Evolutionary conservation across 2,329 filamentous ascomycete genomes (phyloP), one percentile per base, ranked within the genome.

Genomic region (Diaporthe vaccinii): DNA sequence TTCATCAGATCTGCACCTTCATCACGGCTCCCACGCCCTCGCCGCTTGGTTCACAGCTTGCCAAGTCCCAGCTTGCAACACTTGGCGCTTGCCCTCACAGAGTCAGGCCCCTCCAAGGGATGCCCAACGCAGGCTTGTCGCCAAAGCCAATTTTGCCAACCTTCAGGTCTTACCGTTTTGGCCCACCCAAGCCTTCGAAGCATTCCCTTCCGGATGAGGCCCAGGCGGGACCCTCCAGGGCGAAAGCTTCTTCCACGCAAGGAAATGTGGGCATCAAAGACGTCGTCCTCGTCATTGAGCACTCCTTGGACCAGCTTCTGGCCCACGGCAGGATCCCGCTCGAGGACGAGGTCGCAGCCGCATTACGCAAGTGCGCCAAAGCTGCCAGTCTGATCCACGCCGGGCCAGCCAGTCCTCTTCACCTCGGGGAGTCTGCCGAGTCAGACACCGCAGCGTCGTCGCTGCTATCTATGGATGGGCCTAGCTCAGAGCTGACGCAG

Each of bases 391-490:
- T 81, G 68, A 76, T 79, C 70, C 77, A 78, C 75, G 78, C 79
- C 61, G 78, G 79, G n/a, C 81, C 83, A 14, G 82, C 87, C 20
- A 84, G 86, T 72, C 85, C 85, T 34, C 84, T 86, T 72, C 78
- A 84, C 55, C 81, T 82, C 79, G 81, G 82, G 76, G 82, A 83
- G 28, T 83, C 86, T 72, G 82, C 81, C 65, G 82, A 86, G 76
- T 80, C 83, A 62, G 81, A 82, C 73, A 87, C 85, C 28, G 88
- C 90, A 3, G 87, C 89, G 12, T 91, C 90, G 49, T 88, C 87
- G 36, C 84, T 93, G 59, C 86, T 91, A 41, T 87, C 87, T 58
- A 78, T 87, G 28, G 86, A 80, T 51, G 73, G 68, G 31, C 58
- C 71, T 46, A 20, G 53, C 20, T 34, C 72, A 53, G 59, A 74